A percentile compares a stretch with the other conserved stretches of the same genome.
Conservation (phyloP, 768 basidiomycete species). For the Lactifluus subvellereus region DNA sequence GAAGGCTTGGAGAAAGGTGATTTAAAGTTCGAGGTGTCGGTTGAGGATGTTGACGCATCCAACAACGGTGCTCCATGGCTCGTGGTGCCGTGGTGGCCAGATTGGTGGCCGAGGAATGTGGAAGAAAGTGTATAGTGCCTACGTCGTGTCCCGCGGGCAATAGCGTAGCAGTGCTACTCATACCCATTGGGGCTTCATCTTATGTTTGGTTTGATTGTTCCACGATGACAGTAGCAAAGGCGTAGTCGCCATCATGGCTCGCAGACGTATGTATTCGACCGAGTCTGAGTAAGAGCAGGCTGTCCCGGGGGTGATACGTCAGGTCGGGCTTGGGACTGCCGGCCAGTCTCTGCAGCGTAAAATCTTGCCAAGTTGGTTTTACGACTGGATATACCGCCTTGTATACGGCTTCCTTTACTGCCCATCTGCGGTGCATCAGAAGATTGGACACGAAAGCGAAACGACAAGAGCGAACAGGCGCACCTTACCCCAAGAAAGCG, state of each 20-base stretch:
- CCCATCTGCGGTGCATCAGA: slow-evolving; percentile 48
- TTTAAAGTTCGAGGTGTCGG: slow-evolving; percentile 35
- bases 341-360: slow-evolving; percentile 36
- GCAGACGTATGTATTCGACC: slow-evolving; percentile 59
- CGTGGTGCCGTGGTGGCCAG: slow-evolving; percentile 42
- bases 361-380: slow-evolving; percentile 68
- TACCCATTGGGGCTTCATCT: not conserved
- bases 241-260: slow-evolving; percentile 79
- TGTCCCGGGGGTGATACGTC: slow-evolving; percentile 24
- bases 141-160: not conserved
- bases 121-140: not conserved
- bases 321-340: slow-evolving; percentile 40
- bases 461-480: slow-evolving; percentile 21
- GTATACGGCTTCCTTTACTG: slow-evolving; percentile 81
- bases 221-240: slow-evolving; percentile 60
- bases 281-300: slow-evolving; percentile 23
- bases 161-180: not conserved
- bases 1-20: slow-evolving; percentile 47
- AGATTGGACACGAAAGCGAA: slow-evolving; percentile 11
- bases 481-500: slow-evolving; percentile 73
- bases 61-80: slow-evolving; percentile 32
- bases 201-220: slow-evolving; percentile 32
- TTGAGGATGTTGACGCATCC: slow-evolving; percentile 23
- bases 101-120: slow-evolving; percentile 50
- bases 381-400: slow-evolving; percentile 69